phyloP scores from a whole-genome alignment of 495 filamentous ascomycete species.

The Penicillium nucicola region DNA sequence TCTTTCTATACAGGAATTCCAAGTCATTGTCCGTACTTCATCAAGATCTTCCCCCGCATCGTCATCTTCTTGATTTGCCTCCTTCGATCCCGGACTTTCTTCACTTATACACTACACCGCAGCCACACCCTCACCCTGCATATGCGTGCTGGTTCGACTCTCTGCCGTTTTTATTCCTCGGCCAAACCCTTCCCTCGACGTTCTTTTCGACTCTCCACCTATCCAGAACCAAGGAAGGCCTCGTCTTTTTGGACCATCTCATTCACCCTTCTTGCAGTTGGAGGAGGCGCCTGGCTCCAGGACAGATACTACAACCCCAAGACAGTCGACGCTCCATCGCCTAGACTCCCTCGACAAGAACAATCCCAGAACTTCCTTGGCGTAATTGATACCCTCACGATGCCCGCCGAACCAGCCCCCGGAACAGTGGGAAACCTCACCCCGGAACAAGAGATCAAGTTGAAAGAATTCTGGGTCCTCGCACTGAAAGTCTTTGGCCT shows the following conservation, averaged over 20 bases:
- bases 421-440: conserved; percentile 88
- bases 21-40: too few species aligned
- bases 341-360: conserved; percentile 17
- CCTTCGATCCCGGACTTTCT: conserved; percentile 6
- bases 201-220: conserved; percentile 27
- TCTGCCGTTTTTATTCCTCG: conserved; percentile 35
- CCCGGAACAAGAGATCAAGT: conserved; percentile 79
- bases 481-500: conserved; percentile 80
- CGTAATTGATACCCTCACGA: conserved; percentile 42
- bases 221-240: conserved; percentile 33
- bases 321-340: conserved; percentile 1
- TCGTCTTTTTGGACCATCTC: conserved; percentile 40
- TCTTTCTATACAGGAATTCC: too few species aligned
- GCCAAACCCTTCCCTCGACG: conserved; percentile 25
- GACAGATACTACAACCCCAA: conserved; percentile 26
- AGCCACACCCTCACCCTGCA: conserved; percentile 18
- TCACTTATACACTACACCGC: conserved; percentile 2
- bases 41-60: conserved; percentile 8
- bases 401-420: conserved; percentile 49
- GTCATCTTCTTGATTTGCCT: conserved; percentile 6
- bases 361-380: conserved; percentile 25
- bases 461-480: conserved; percentile 81
- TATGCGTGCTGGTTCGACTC: conserved; percentile 34
- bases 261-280: conserved; percentile 29
- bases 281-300: conserved; percentile 36